A percentile compares a stretch with the other conserved stretches of the same genome.
These are phyloP conservation scores for Pseudocercospora vitis DNA, from an alignment of 2,329 filamentous ascomycete genomes.

Conservation along the genomic window DNA sequence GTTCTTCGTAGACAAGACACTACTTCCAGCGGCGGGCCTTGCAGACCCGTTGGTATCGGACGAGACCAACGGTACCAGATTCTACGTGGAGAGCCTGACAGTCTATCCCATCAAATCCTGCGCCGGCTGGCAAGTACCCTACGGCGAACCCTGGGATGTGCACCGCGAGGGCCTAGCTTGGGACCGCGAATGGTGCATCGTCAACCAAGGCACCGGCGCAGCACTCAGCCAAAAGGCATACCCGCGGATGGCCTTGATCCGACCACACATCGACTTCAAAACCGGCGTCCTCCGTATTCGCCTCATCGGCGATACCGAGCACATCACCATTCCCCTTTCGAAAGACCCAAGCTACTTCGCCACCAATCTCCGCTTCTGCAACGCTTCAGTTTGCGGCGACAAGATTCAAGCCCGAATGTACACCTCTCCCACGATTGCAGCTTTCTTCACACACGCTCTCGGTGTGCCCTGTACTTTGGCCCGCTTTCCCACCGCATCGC, in stretches of 20 bases:
- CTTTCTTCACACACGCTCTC: slow-evolving; percentile 75
- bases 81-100: slow-evolving; percentile 50
- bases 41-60: neutral
- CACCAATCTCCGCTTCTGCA: slow-evolving; percentile 32
- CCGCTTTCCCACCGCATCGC: slow-evolving; percentile 67
- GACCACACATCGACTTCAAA: slow-evolving; percentile 70
- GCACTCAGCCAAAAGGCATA: slow-evolving; percentile 87
- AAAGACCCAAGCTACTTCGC: slow-evolving; percentile 62
- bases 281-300: slow-evolving; percentile 63
- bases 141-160: slow-evolving; percentile 69
- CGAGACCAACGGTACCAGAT: slow-evolving; percentile 14
- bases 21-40: slow-evolving; percentile 10
- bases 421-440: slow-evolving; percentile 61
- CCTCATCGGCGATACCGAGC: slow-evolving; percentile 38
- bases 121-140: slow-evolving; percentile 70
- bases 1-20: slow-evolving; percentile 36
- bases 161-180: slow-evolving; percentile 80
- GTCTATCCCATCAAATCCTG: slow-evolving; percentile 97
- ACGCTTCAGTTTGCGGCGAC: slow-evolving; percentile 81
- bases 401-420: slow-evolving; percentile 71
- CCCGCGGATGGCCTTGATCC: slow-evolving; percentile 81
- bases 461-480: slow-evolving; percentile 80
- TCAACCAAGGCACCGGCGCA: slow-evolving; percentile 81
- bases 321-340: slow-evolving; percentile 60
- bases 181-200: slow-evolving; percentile 95